A percentile compares a stretch with the other conserved stretches of the same genome.
phyloP scores from a whole-genome alignment of 2,329 filamentous ascomycete species.

The Pezicula neosporulosa region DNA sequence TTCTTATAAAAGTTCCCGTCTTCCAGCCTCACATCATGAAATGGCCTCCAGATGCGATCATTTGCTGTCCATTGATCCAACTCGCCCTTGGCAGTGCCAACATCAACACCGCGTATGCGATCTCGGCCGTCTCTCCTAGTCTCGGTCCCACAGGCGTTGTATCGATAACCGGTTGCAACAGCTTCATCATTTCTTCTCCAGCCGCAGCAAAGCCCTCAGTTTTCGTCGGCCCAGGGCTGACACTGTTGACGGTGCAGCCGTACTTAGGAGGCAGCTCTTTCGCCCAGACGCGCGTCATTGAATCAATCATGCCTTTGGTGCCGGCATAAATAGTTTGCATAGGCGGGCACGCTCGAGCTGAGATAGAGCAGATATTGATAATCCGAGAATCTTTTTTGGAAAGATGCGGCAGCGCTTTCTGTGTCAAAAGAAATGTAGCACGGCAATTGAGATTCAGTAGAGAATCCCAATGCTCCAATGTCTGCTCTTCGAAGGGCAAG shows the following conservation, averaged over 20 bases:
- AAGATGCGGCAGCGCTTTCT: conserved; percentile 35
- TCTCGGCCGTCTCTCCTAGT: conserved; percentile 40
- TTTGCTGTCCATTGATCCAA: conserved; percentile 43
- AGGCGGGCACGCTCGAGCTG: conserved; percentile 30
- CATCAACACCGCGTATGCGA: conserved; percentile 43
- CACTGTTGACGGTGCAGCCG: conserved; percentile 42
- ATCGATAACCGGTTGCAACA: conserved; percentile 38
- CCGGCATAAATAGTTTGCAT: conserved; percentile 45
- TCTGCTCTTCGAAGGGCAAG: conserved; percentile 34
- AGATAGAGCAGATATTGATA: conserved; percentile 39
- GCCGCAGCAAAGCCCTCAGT: conserved; percentile 33
- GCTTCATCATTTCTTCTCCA: conserved; percentile 36
- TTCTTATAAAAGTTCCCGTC: background rate
- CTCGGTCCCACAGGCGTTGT: conserved; percentile 38
- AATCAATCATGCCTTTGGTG: conserved; percentile 46
- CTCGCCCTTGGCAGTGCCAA: conserved; percentile 39
- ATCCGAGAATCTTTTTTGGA: conserved; percentile 33
- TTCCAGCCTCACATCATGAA: background rate
- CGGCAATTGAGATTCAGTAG: conserved; percentile 39
- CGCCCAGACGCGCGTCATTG: conserved; percentile 40
- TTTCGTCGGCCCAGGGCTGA: conserved; percentile 39
- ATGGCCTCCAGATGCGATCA: conserved; percentile 30
- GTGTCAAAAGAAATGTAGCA: conserved; percentile 39
- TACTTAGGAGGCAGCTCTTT: conserved; percentile 40
- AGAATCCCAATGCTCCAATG: conserved; percentile 34